These are phyloP conservation scores for Suillus luteus DNA, from an alignment of 768 basidiomycete genomes.

Conservation along the genomic window DNA sequence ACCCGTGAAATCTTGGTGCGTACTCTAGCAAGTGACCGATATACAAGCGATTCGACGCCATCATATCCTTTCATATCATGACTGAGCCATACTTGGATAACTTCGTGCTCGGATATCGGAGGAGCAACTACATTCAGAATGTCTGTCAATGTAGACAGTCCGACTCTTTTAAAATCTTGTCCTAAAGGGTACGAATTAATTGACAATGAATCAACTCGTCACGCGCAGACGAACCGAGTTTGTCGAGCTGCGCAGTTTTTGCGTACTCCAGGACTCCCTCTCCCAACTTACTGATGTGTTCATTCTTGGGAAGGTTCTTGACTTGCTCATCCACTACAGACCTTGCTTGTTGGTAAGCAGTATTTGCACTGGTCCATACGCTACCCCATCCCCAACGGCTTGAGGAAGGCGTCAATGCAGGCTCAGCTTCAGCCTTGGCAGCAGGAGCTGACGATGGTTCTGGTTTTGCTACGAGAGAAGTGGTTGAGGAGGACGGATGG, in stretches of 20 bases:
- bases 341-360: conserved; percentile 85
- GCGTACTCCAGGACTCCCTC: conserved; percentile 87
- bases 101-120: conserved; percentile 97
- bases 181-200: conserved; percentile 48
- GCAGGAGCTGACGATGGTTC: conserved; percentile 28
- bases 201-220: neutral
- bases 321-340: conserved; percentile 92
- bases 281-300: conserved; percentile 86
- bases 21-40: conserved; percentile 81
- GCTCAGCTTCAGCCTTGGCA: conserved; percentile 24
- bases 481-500: conserved; percentile 41
- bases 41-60: conserved; percentile 92
- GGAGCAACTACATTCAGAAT: conserved; percentile 97
- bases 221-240: conserved; percentile 62
- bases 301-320: conserved; percentile 81
- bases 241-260: conserved; percentile 87
- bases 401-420: conserved; percentile 14
- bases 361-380: conserved; percentile 87
- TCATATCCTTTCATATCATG: conserved; percentile 98
- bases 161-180: conserved; percentile 86
- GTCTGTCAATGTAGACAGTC: conserved; percentile 86
- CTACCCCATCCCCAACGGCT: conserved; percentile 80
- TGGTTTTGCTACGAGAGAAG: conserved; percentile 41
- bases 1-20: conserved; percentile 23
- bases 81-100: conserved; percentile 92